Evolutionary conservation across 345 rosid genomes (phyloP).

Genomic region (Brassica rapa): DNA sequence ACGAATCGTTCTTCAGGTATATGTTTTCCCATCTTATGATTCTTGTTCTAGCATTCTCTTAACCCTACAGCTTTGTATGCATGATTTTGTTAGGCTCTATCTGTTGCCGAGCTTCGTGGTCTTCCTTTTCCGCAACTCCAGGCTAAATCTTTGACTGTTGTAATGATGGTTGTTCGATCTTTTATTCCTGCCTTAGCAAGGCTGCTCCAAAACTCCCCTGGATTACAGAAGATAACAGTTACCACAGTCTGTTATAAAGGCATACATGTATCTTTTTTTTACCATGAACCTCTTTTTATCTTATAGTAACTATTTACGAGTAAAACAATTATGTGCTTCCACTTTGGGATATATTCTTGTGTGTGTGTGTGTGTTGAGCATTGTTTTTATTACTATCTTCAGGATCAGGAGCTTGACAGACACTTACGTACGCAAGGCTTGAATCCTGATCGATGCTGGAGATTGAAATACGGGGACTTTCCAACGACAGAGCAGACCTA

Average conservation of each 20-base stretch:
- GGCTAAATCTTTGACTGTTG: not conserved
- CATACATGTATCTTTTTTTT: not conserved
- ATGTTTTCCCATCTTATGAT: not conserved
- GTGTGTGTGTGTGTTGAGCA: not conserved
- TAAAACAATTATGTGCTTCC: not conserved
- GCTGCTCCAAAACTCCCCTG: not conserved
- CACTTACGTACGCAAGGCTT: not conserved
- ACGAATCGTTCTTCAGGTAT: not conserved
- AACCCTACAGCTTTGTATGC: too few species aligned
- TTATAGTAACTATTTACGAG: not conserved
- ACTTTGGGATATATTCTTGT: not conserved
- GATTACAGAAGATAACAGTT: not conserved
- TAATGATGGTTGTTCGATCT: not conserved
- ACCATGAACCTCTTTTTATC: not conserved
- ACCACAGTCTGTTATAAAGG: not conserved
- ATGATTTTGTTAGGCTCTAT: not conserved
- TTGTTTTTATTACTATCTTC: not conserved
- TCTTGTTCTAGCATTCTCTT: too few species aligned
- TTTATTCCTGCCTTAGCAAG: too few species aligned
- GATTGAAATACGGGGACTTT: not conserved
- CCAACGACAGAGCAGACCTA: not conserved
- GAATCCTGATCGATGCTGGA: not conserved
- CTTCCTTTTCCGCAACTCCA: not conserved
- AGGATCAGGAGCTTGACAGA: not conserved
- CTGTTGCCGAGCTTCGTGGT: not conserved